Conservation (phyloP, 2,329 filamentous ascomycete species). For the Neonectria coccinea region DNA sequence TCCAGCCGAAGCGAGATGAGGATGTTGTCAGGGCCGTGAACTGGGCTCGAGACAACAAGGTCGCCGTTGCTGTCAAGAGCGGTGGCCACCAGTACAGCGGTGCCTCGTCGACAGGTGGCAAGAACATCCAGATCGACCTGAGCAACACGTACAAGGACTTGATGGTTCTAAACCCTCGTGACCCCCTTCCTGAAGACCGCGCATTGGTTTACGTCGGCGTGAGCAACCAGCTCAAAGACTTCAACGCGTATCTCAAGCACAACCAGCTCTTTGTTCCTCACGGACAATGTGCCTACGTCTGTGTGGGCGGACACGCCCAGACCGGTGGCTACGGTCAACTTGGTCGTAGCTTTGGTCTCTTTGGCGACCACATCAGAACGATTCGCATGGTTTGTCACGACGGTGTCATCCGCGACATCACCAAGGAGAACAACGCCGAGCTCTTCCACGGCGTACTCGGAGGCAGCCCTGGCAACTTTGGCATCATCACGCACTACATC, state of each 20-base stretch:
- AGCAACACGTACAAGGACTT: constrained; percentile 51
- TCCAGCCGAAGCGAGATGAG: constrained; percentile 56
- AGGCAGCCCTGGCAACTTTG: constrained; percentile 69
- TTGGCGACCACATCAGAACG: constrained; percentile 64
- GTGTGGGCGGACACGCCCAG: constrained; percentile 60
- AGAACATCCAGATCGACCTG: constrained; percentile 61
- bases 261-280: constrained; percentile 58
- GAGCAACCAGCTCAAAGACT: constrained; percentile 56
- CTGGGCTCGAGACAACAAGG: constrained; percentile 54
- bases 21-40: constrained; percentile 56
- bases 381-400: constrained; percentile 60
- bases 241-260: constrained; percentile 56
- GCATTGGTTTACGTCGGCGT: constrained; percentile 54
- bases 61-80: constrained; percentile 59
- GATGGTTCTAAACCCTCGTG: constrained; percentile 39
- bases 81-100: constrained; percentile 64
- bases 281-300: constrained; percentile 60
- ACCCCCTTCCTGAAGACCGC: constrained; percentile 43
- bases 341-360: constrained; percentile 63
- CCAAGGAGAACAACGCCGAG: constrained; percentile 62
- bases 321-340: constrained; percentile 62
- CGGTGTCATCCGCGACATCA: constrained; percentile 60
- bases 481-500: constrained; percentile 65
- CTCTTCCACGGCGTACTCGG: constrained; percentile 70
- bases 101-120: constrained; percentile 57